These are phyloP conservation scores for Oehlia diaphana DNA, from an alignment of 192 early-diverging fungal species.

Conservation along the genomic window DNA sequence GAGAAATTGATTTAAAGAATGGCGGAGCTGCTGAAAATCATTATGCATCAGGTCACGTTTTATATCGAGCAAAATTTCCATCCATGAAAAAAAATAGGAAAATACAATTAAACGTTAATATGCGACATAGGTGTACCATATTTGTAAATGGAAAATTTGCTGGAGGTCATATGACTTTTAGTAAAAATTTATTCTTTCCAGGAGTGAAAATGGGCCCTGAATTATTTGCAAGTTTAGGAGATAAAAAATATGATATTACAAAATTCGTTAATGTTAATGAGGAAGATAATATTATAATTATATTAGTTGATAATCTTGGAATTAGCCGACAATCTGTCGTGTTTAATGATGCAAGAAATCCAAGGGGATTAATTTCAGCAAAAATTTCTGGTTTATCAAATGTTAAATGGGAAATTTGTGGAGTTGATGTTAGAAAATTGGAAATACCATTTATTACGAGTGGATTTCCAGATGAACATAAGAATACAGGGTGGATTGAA, in stretches of 20 bases:
- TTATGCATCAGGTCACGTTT: constrained; percentile 13
- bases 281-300: constrained; percentile 65
- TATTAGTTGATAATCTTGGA: constrained; percentile 78
- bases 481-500: constrained; percentile 42
- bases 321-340: constrained; percentile 68
- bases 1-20: constrained; percentile 34
- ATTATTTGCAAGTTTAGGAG: constrained; percentile 49
- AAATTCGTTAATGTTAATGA: constrained; percentile 27
- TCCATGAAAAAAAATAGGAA: constrained; percentile 33
- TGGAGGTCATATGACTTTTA: constrained; percentile 81
- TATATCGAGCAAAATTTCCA: constrained; percentile 13
- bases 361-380: constrained; percentile 71
- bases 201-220: constrained; percentile 78
- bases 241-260: constrained; percentile 59
- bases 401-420: constrained; percentile 68
- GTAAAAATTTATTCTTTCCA: constrained; percentile 48
- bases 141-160: constrained; percentile 71
- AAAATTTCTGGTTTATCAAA: constrained; percentile 57
- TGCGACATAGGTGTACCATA: constrained; percentile 69
- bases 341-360: constrained; percentile 74
- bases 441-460: constrained; percentile 58
- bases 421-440: constrained; percentile 69
- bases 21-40: constrained; percentile 8
- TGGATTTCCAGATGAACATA: constrained; percentile 72
- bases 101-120: constrained; percentile 63